Evolutionary conservation across 768 basidiomycete genomes (phyloP), one percentile per base, ranked within the genome.

Genomic region (Trametes villosa): DNA sequence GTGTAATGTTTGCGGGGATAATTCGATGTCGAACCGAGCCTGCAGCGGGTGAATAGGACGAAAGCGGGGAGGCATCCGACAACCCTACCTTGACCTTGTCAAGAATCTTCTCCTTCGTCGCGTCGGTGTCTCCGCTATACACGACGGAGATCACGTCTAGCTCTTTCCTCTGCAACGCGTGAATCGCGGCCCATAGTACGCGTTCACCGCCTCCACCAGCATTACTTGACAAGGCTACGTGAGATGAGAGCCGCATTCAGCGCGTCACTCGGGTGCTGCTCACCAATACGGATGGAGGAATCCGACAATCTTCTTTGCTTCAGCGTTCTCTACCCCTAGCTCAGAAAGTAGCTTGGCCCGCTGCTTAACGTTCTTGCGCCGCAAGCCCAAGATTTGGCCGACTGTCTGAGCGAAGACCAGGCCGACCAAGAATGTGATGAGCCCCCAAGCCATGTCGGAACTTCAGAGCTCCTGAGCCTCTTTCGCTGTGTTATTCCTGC

Each of bases 201-300:
- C 95, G 86, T 74, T 98, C 96, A 1, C 97, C 96, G 27, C 96
- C 97, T 12, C 96, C 96, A 0, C 96, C 96, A 36, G 96, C 95
- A 80, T 98, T 97, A 70, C 96, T 89, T 72, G 46, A 38, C 50
- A 48, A 64, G 30, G 36, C 65, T 68, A 51, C 36, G 67, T 68
- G 54, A 68, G 67, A 66, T 68, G 67, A 71, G 68, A 68, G 36
- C 47, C 44, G 42, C 40, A 34, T 57, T 34, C 57, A 3, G 26
- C 30, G 38, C 26, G 46, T 15, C 11, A 48, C 24, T 45, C 20
- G 4, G 18, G 27, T 15, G 15, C 20, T 30, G 69, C 85, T 76
- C 67, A 95, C 95, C 95, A 98, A 72, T 96, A 98, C 0, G 96
- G 96, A 77, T 98, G 96, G 71, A 97, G 96, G 76, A 96, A 90